Evolutionary conservation across 208 protist genomes (phyloP).

Genomic region (Trypanosoma melophagium): DNA sequence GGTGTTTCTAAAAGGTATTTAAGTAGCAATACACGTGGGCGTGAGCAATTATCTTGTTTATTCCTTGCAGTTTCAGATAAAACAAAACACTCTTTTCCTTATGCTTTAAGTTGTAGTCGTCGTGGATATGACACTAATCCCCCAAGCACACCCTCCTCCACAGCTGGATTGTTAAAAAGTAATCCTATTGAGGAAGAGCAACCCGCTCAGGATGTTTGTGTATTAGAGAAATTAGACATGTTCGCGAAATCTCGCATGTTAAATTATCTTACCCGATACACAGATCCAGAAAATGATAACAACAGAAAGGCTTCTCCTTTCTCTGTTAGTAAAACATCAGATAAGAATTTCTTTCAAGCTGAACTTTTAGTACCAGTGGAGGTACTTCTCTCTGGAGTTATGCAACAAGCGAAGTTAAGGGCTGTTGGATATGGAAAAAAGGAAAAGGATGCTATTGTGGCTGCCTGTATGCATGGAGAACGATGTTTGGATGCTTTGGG

Average conservation of each 20-base stretch:
- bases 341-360: conserved; percentile 9
- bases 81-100: too few species aligned
- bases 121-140: conserved; percentile 4
- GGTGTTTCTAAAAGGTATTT: too few species aligned
- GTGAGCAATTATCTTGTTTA: too few species aligned
- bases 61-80: too few species aligned
- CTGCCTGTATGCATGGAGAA: conserved; percentile 61
- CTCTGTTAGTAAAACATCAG: conserved; percentile 7
- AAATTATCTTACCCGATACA: conserved; percentile 33
- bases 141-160: background rate
- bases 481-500: conserved; percentile 40
- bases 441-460: conserved; percentile 29
- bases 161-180: background rate
- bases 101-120: background rate
- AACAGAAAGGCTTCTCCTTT: conserved; percentile 20
- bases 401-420: conserved; percentile 30
- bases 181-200: background rate
- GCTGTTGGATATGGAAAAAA: conserved; percentile 38
- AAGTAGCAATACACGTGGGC: too few species aligned
- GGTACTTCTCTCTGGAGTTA: conserved; percentile 35
- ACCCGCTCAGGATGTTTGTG: conserved; percentile 16
- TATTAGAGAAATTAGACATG: conserved; percentile 19
- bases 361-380: conserved; percentile 40
- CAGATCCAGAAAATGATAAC: background rate
- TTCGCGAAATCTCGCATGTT: conserved; percentile 36